Conservation (phyloP, 768 basidiomycete species). For the Obba rivulosa region DNA sequence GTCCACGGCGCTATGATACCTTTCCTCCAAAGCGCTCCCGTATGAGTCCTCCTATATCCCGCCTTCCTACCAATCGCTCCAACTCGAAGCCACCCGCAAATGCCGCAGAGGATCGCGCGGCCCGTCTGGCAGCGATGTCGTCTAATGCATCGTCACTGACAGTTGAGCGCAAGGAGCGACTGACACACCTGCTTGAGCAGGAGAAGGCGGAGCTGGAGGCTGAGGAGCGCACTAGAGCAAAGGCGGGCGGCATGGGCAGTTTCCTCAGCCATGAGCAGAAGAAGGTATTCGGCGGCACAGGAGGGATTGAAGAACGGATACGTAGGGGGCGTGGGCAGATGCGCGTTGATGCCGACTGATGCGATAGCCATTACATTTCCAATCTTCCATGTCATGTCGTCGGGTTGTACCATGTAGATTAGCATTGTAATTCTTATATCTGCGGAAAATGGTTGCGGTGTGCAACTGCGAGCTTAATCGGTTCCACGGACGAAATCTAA, state of each 20-base stretch:
- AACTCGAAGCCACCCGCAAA: constrained; percentile 15
- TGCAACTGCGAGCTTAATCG: too few species aligned
- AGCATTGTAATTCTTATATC: too few species aligned
- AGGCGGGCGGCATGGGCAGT: constrained; percentile 71
- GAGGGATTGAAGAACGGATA: constrained; percentile 77
- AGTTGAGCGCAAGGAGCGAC: constrained; percentile 63
- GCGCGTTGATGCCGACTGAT: constrained; percentile 58
- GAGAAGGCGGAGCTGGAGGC: constrained; percentile 75
- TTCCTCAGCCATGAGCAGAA: constrained; percentile 84
- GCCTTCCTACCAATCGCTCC: constrained; percentile 3
- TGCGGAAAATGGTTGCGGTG: too few species aligned
- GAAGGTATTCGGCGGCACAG: constrained; percentile 73
- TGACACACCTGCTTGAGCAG: constrained; percentile 62
- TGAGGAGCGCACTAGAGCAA: constrained; percentile 61
- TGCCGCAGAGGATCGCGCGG: constrained; percentile 56
- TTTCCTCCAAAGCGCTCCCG: constrained; percentile 45
- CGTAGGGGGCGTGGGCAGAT: constrained; percentile 66
- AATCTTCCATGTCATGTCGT: too few species aligned
- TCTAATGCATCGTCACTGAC: constrained; percentile 64
- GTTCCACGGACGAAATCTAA: too few species aligned
- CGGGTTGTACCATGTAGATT: too few species aligned
- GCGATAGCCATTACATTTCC: too few species aligned
- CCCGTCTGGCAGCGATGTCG: constrained; percentile 89
- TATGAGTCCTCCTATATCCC: constrained; percentile 37
- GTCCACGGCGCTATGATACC: constrained; percentile 25